A percentile compares a stretch with the other conserved stretches of the same genome.
Conservation (phyloP, 1,284 basidiomycete species). For the Taiwanofungus camphoratus region DNA sequence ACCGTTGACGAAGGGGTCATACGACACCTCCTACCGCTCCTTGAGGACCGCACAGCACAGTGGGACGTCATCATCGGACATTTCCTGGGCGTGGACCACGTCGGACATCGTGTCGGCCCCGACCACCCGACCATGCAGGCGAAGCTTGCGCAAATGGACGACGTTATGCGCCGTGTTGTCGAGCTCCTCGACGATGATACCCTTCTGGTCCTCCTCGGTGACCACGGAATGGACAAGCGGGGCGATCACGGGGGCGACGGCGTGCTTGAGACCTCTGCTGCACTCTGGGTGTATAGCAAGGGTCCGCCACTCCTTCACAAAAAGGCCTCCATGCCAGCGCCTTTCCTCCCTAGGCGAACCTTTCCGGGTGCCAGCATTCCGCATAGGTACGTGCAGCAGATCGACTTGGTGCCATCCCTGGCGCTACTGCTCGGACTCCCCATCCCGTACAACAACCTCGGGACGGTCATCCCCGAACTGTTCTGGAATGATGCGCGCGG, state of each 20-base stretch:
- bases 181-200: slow-evolving; percentile 73
- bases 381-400: slow-evolving; percentile 81
- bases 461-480: slow-evolving; percentile 85
- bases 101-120: slow-evolving; percentile 91
- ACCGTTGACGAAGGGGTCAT: slow-evolving; percentile 93
- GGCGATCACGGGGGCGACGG: slow-evolving; percentile 97
- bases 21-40: slow-evolving; percentile 75
- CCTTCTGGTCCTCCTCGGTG: slow-evolving; percentile 87
- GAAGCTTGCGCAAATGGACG: slow-evolving; percentile 86
- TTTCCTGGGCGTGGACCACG: slow-evolving; percentile 96
- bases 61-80: slow-evolving; percentile 92
- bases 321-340: slow-evolving; percentile 34
- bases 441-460: slow-evolving; percentile 95
- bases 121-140: slow-evolving; percentile 81
- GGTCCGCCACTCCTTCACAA: slow-evolving; percentile 37
- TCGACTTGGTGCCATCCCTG: slow-evolving; percentile 89
- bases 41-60: slow-evolving; percentile 44
- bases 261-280: slow-evolving; percentile 80
- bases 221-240: slow-evolving; percentile 95
- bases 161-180: slow-evolving; percentile 71
- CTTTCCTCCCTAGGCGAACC: slow-evolving; percentile 44
- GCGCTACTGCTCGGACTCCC: slow-evolving; percentile 90
- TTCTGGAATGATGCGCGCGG: slow-evolving; percentile 44
- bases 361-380: slow-evolving; percentile 57
- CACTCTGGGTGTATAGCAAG: slow-evolving; percentile 90